phyloP scores from a whole-genome alignment of 768 basidiomycete genomes.

The Hygrophorus russula region DNA sequence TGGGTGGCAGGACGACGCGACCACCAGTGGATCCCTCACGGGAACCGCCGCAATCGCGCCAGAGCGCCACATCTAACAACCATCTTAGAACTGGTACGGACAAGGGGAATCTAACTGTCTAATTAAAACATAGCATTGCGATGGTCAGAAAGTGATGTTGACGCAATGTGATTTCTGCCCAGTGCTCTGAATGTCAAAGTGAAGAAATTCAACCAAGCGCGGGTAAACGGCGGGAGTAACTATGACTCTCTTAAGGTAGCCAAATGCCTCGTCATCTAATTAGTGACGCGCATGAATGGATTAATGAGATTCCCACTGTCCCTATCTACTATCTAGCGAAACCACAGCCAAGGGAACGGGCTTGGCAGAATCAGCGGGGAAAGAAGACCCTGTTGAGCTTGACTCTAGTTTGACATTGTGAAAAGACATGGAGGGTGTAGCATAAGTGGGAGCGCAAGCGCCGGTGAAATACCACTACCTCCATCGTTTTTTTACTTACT shows the following conservation, averaged over 20 bases:
- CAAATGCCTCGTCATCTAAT: conserved; percentile 46
- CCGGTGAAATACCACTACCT: conserved; percentile 76
- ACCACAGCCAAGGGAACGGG: conserved; percentile 29
- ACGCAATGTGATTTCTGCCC: conserved; percentile 77
- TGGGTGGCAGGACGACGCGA: no score
- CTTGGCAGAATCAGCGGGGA: conserved; percentile 39
- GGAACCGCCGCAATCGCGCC: no score
- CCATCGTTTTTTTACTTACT: conserved; percentile 75
- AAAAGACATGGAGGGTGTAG: conserved; percentile 76
- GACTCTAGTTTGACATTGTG: conserved; percentile 82
- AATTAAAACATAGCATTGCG: conserved; percentile 79
- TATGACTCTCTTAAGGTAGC: conserved; percentile 80
- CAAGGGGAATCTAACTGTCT: conserved; percentile 78
- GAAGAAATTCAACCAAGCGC: conserved; percentile 73
- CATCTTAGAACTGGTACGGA: conserved; percentile 70
- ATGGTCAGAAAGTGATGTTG: conserved; percentile 69
- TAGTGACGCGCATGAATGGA: conserved; percentile 23
- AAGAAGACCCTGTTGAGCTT: conserved; percentile 81
- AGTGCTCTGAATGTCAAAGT: conserved; percentile 78
- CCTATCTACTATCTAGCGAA: conserved; percentile 37
- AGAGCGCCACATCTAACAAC: conserved; percentile 51
- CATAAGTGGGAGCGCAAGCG: conserved; percentile 72
- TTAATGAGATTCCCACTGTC: conserved; percentile 34
- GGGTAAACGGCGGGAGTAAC: conserved; percentile 73
- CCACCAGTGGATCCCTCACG: no score